phyloP scores from a whole-genome alignment of 2,329 filamentous ascomycete genomes.

The Parastagonospora avenae region DNA sequence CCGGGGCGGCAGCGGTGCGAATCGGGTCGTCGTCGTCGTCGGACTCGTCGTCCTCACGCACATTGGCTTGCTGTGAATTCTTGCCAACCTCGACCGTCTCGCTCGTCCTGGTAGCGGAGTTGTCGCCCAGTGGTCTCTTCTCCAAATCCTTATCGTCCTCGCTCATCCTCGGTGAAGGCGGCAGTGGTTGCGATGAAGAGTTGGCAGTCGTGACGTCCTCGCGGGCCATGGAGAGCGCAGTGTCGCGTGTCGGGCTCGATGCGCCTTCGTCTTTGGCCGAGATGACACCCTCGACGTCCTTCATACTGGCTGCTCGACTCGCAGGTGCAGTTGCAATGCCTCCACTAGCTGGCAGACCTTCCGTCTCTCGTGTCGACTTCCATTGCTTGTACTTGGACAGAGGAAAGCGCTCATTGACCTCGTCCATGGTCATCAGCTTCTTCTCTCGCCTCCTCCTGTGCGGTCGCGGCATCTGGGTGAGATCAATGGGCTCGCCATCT shows the following conservation, averaged over 20 bases:
- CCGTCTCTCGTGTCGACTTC: slow-evolving; percentile 80
- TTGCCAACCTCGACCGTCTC: slow-evolving; percentile 31
- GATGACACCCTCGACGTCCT: slow-evolving; percentile 61
- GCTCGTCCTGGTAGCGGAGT: slow-evolving; percentile 21
- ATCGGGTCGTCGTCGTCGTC: slow-evolving; percentile 83
- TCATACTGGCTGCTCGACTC: slow-evolving; percentile 75
- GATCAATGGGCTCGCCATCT: slow-evolving; percentile 81
- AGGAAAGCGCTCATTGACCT: slow-evolving; percentile 97
- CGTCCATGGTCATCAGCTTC: slow-evolving; percentile 98
- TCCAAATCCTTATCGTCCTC: slow-evolving; percentile 36
- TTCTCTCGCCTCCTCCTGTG: slow-evolving; percentile 91
- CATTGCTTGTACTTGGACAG: slow-evolving; percentile 96
- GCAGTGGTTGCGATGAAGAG: slow-evolving; percentile 21
- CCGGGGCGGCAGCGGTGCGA: slow-evolving; percentile 78
- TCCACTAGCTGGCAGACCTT: slow-evolving; percentile 82
- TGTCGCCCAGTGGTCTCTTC: slow-evolving; percentile 14
- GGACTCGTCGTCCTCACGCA: slow-evolving; percentile 56
- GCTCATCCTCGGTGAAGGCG: slow-evolving; percentile 27
- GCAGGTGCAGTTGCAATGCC: slow-evolving; percentile 74
- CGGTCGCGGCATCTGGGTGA: slow-evolving; percentile 82
- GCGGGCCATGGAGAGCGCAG: slow-evolving; percentile 48
- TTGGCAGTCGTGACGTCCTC: slow-evolving; percentile 54
- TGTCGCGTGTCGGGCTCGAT: slow-evolving; percentile 41
- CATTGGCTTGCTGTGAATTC: slow-evolving; percentile 20
- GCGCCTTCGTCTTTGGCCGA: slow-evolving; percentile 35